These are phyloP conservation scores for Rauvolfia tetraphylla DNA, from an alignment of 257 asterid genomes.

Conservation along the genomic window DNA sequence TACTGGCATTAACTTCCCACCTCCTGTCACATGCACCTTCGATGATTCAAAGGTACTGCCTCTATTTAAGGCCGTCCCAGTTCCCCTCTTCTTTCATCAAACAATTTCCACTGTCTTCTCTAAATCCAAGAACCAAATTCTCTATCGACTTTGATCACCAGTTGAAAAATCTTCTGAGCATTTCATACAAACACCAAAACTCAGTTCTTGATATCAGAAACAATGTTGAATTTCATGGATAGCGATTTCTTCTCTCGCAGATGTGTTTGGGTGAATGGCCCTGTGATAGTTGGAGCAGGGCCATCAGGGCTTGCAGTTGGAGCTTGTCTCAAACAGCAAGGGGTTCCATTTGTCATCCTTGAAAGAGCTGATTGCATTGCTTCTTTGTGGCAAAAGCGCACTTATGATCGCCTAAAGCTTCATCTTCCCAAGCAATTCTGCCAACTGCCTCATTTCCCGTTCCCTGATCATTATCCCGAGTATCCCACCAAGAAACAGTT, in stretches of 20 bases:
- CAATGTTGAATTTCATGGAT: slow-evolving; percentile 53
- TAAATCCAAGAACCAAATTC: background rate
- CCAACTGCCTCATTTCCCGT: slow-evolving; percentile 62
- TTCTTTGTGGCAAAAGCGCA: slow-evolving; percentile 80
- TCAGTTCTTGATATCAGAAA: background rate
- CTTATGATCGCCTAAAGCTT: slow-evolving; percentile 78
- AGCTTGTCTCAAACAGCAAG: slow-evolving; percentile 66
- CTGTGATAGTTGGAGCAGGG: slow-evolving; percentile 85
- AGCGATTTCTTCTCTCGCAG: slow-evolving; percentile 42
- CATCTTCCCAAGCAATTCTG: slow-evolving; percentile 84
- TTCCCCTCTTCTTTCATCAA: slow-evolving; percentile 25
- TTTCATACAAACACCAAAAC: background rate
- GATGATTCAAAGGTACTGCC: slow-evolving; percentile 21
- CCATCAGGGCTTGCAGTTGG: slow-evolving; percentile 95
- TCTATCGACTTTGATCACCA: background rate
- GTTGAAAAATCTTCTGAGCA: background rate
- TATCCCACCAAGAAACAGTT: slow-evolving; percentile 71
- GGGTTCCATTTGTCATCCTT: slow-evolving; percentile 62
- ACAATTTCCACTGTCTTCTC: slow-evolving; percentile 25
- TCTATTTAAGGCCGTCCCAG: slow-evolving; percentile 51
- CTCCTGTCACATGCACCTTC: slow-evolving; percentile 45
- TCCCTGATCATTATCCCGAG: slow-evolving; percentile 79
- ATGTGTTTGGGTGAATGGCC: slow-evolving; percentile 87
- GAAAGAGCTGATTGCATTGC: slow-evolving; percentile 87
- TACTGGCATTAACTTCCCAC: slow-evolving; percentile 35